These are phyloP conservation scores for Phytophthora pseudosyringae DNA, from an alignment of 352 stramenopile genomes.

Conservation along the genomic window DNA sequence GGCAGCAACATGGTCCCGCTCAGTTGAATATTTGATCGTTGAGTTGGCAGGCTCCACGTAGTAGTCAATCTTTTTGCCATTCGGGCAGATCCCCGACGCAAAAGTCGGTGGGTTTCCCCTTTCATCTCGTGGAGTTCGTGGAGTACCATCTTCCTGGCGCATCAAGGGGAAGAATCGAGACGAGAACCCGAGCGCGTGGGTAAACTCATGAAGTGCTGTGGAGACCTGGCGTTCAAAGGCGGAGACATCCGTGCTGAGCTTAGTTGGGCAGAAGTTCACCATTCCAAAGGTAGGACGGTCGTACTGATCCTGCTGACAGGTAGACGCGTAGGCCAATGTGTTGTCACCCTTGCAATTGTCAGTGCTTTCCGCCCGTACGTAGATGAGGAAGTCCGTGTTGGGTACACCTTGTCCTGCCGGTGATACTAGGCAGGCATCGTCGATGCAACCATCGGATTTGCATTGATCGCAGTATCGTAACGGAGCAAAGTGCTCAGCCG, in stretches of 20 bases:
- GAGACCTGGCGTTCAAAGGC: conserved; percentile 62
- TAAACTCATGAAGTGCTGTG: conserved; percentile 79
- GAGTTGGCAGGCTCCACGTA: conserved; percentile 39
- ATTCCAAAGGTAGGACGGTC: conserved; percentile 85
- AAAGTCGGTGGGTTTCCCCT: conserved; percentile 43
- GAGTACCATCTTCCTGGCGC: conserved; percentile 60
- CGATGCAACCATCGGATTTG: conserved; percentile 36
- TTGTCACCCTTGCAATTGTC: conserved; percentile 42
- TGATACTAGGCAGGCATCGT: conserved; percentile 38
- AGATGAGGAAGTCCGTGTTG: conserved; percentile 73
- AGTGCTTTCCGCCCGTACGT: conserved; percentile 59
- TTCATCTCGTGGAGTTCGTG: conserved; percentile 55
- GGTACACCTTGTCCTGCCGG: conserved; percentile 39
- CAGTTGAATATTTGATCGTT: conserved; percentile 60
- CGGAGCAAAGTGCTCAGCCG: conserved; percentile 53
- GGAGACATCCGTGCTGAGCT: conserved; percentile 48
- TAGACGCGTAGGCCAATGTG: conserved; percentile 71
- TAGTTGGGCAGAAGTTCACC: conserved; percentile 76
- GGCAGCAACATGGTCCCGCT: conserved; percentile 54
- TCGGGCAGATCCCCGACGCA: conserved; percentile 47
- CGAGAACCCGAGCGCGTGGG: conserved; percentile 76
- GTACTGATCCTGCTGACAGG: conserved; percentile 84
- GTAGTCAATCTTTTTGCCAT: conserved; percentile 55
- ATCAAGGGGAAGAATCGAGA: conserved; percentile 75
- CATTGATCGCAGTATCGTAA: conserved; percentile 53